Base-by-base conservation (phyloP, 1,284 basidiomycete species). In the Trametes hirsuta region DNA sequence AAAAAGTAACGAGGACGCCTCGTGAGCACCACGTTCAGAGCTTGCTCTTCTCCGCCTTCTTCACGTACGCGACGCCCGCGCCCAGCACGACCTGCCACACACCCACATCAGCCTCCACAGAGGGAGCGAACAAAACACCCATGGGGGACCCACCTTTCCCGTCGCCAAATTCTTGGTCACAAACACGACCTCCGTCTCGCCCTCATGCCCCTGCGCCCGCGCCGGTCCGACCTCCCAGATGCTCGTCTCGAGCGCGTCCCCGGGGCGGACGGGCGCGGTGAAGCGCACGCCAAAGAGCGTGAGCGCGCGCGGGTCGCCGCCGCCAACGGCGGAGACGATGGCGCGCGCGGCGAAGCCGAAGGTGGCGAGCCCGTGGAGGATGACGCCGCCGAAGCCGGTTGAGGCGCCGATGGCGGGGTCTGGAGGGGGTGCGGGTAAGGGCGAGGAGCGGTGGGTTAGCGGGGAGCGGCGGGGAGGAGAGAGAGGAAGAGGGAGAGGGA, bases 301-400 rank as follows among this genome's bases (percentile, higher is more conserved):
- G 61, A 94, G 77, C 5, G 86, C 77, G 1, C 76, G 77, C 0
- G 88, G 81, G 65, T 90, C 82, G 41, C 81, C 81, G 1, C 79
- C 81, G 0, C 83, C 89, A 22, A 88, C 78, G 4, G 81, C 79
- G 51, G 82, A 79, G 58, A 94, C 79, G 47, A 94, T 74, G 0
- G 84, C 88, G 41, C 92, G 86, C 1, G 90, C 92, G 8, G 80
- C 88, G 69, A 92, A 92, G 6, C 91, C 92, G 70, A 83, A 93
- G 0, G 87, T 85, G 14, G 86, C 84, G 22, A 94, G 79, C n/a
- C 92, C 93, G 69, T 94, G 93, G 14, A 94, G 80, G 68, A 94
- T 93, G 40, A 88, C 85, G 48, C 88, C 91, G 10, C 90, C 89
- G 68, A 94, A 94, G 12, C 90, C 90, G 14, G 86, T 80, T 5